These are phyloP conservation scores for Iodosphaeria phyllophila DNA, from an alignment of 2,329 filamentous ascomycete species.

Conservation along the genomic window DNA sequence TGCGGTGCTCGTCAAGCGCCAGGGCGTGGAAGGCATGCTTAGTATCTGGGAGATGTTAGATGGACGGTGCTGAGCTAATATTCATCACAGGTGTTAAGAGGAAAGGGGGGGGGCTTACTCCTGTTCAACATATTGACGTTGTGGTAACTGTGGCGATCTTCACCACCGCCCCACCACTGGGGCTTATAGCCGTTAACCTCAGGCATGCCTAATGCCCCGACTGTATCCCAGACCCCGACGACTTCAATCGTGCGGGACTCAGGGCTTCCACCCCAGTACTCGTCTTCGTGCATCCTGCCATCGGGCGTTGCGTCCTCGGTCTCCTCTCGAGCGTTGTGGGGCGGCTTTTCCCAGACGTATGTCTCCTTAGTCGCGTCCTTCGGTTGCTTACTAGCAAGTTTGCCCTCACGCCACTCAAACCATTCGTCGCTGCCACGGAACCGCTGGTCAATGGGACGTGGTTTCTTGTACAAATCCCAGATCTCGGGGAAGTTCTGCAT, in stretches of 20 bases:
- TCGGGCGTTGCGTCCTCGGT: not conserved
- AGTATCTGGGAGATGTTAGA: constrained; percentile 9
- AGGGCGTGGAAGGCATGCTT: constrained; percentile 19
- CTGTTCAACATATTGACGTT: not conserved
- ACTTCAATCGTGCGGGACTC: constrained; percentile 7
- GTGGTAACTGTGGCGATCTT: not conserved
- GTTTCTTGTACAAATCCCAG: constrained; percentile 2
- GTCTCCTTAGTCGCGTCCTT: too few species aligned
- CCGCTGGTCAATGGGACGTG: not conserved
- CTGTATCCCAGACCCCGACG: constrained; percentile 15
- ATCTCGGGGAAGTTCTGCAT: constrained; percentile 6
- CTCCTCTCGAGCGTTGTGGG: constrained; percentile 2
- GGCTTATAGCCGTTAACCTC: constrained; percentile 2
- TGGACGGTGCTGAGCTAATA: not conserved
- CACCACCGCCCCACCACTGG: too few species aligned
- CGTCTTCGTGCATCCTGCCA: not conserved
- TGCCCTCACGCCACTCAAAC: constrained; percentile 4
- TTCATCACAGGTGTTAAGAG: not conserved
- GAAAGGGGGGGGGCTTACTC: not conserved
- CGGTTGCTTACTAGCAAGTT: too few species aligned
- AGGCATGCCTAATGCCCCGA: constrained; percentile 14
- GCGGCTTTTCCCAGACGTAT: too few species aligned
- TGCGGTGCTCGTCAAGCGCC: constrained; percentile 17
- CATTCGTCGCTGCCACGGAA: constrained; percentile 3
- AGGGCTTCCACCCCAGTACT: not conserved